These are phyloP conservation scores for Yamadazyma membranifaciens DNA, from an alignment of 1,139 yeast species.

Conservation along the genomic window DNA sequence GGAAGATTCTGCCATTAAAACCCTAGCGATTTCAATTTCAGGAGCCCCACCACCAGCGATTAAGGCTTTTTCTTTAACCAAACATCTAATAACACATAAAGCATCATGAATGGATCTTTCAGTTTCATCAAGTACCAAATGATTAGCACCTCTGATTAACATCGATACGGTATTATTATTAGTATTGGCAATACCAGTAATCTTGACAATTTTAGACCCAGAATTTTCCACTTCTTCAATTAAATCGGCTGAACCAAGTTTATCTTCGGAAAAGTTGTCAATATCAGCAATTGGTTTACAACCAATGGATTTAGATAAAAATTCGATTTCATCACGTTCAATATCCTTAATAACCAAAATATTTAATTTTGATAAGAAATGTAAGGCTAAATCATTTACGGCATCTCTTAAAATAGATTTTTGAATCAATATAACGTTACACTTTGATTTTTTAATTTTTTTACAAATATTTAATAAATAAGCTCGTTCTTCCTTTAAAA, in stretches of 20 bases:
- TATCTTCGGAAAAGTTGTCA: constrained; percentile 88
- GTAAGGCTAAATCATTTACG: constrained; percentile 92
- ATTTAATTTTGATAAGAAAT: constrained; percentile 86
- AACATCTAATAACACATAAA: constrained; percentile 91
- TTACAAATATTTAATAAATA: constrained; percentile 92
- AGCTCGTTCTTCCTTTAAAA: constrained; percentile 94
- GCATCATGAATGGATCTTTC: constrained; percentile 98
- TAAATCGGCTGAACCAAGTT: constrained; percentile 87
- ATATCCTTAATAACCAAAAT: constrained; percentile 94
- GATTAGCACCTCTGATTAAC: constrained; percentile 93
- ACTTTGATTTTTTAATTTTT: constrained; percentile 93
- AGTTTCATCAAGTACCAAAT: constrained; percentile 86
- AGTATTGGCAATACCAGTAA: constrained; percentile 62
- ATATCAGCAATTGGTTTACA: constrained; percentile 96
- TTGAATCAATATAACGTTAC: constrained; percentile 91
- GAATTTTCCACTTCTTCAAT: constrained; percentile 91
- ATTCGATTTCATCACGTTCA: constrained; percentile 96
- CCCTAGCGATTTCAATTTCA: constrained; percentile 89
- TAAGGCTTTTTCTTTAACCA: constrained; percentile 89
- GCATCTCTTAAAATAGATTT: constrained; percentile 96
- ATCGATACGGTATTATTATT: constrained; percentile 71
- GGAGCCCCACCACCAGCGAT: constrained; percentile 99
- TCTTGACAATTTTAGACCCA: constrained; percentile 88
- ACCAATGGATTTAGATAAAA: constrained; percentile 85
- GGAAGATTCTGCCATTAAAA: constrained; percentile 73